Evolutionary conservation across 768 basidiomycete species (phyloP).

Genomic region (Mycena kentingensis): DNA sequence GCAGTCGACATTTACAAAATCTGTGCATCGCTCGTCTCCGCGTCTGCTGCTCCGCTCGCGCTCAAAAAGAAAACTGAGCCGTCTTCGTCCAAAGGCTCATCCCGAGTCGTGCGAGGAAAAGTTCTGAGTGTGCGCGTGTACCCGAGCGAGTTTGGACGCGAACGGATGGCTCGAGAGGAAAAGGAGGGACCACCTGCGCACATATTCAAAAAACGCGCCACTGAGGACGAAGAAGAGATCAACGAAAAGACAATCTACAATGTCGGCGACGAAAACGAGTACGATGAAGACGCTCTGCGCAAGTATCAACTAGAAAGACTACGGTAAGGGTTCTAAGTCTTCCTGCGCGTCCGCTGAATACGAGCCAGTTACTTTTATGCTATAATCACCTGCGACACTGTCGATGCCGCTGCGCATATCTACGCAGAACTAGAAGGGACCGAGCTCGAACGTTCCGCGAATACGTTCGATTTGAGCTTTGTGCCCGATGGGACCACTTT

Average conservation of each 20-base stretch:
- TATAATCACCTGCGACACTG: slow-evolving; percentile 83
- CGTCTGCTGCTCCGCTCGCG: slow-evolving; percentile 43
- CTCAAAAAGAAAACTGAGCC: slow-evolving; percentile 21
- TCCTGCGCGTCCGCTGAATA: slow-evolving; percentile 4
- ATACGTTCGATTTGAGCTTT: slow-evolving; percentile 93
- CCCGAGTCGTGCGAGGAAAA: slow-evolving; percentile 56
- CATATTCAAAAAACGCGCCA: slow-evolving; percentile 64
- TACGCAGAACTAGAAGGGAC: slow-evolving; percentile 89
- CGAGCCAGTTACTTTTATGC: slow-evolving; percentile 88
- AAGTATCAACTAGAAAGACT: slow-evolving; percentile 92
- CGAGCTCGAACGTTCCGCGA: slow-evolving; percentile 95
- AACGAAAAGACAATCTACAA: slow-evolving; percentile 68
- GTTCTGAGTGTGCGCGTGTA: slow-evolving; percentile 82
- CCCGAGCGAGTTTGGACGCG: slow-evolving; percentile 92
- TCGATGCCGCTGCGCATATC: slow-evolving; percentile 75
- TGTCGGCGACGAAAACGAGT: slow-evolving; percentile 71
- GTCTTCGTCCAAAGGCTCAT: slow-evolving; percentile 19
- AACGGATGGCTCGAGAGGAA: slow-evolving; percentile 84
- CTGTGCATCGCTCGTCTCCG: slow-evolving; percentile 81
- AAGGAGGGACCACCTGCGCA: slow-evolving; percentile 86
- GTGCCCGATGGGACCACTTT: slow-evolving; percentile 90
- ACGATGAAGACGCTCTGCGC: slow-evolving; percentile 85
- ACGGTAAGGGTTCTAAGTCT: slow-evolving; percentile 57
- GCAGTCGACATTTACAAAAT: slow-evolving; percentile 91
- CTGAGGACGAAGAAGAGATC: slow-evolving; percentile 54